Base-by-base conservation (phyloP, 202 grass and related monocot species). In the Setaria viridis region DNA sequence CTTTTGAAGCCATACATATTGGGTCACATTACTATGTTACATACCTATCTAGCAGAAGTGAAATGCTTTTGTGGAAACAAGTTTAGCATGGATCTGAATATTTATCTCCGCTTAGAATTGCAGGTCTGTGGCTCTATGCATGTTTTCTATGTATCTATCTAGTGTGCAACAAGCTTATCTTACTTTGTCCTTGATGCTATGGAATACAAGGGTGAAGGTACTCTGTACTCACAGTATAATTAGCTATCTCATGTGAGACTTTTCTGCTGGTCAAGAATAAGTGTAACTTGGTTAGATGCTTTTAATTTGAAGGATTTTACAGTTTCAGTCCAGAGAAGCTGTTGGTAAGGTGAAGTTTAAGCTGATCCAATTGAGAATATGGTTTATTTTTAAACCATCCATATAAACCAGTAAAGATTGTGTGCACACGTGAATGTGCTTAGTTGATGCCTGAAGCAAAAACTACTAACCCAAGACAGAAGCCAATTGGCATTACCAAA, bases 81-180 rank as follows among this genome's bases (percentile, higher is more conserved):
- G 78, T 75, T 83, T 72, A 84, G 81, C 70, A 90, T 82, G 82
- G 77, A 81, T 76, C 85, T 85, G 77, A 55, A 56, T 81, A 86
- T 82, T 42, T 50, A 65, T 51, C 69, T 77, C 48, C 15, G 55
- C 80, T 67, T 85, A 91, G 72, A 48, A 77, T 85, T 62, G 11
- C 46, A 84, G 78, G 46, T 82, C 81, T 85, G 37, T 72, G 80
- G 72, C 69, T 80, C 62, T 70, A 67, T 48, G 62, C 62, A 67
- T 89, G 62, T 75, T 77, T 32, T 48, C 79, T 82, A 77, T 85
- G 70, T 65, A 88, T 85, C 62, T 58, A 70, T 21, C 70, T 89
- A 76, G 77, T 82, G 77, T 85, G 87, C 72, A 78, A 77, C 42
- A 91, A 86, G 42, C 39, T 69, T 81, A 72, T 88, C 70, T 48